A percentile compares a stretch with the other conserved stretches of the same genome.
phyloP scores from a whole-genome alignment of 495 filamentous ascomycete species.

The Penicillium dipodomyicola region DNA sequence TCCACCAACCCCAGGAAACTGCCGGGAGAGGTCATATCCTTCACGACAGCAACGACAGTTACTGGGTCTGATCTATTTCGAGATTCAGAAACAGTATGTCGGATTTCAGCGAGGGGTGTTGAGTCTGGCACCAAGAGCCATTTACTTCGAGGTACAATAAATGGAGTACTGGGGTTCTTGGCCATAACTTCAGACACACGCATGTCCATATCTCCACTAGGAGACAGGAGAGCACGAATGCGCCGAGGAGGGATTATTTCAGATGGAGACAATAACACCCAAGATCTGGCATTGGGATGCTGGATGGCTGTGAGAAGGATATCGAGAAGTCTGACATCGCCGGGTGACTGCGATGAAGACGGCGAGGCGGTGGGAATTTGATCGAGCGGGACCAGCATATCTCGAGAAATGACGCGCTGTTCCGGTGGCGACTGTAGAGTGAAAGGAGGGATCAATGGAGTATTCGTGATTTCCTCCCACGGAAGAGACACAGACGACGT shows the following conservation, averaged over 20 bases:
- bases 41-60: conserved; percentile 36
- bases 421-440: conserved; percentile 22
- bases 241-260: conserved; percentile 39
- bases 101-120: conserved; percentile 34
- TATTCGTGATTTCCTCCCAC: conserved; percentile 31
- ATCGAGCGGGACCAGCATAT: conserved; percentile 31
- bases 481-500: conserved; percentile 34
- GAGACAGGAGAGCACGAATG: conserved; percentile 36
- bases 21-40: conserved; percentile 23
- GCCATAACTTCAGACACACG: conserved; percentile 25
- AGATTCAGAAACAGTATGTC: conserved; percentile 25
- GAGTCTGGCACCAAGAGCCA: conserved; percentile 38
- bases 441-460: conserved; percentile 20
- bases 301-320: conserved; percentile 47
- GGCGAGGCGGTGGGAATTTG: conserved; percentile 42
- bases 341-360: conserved; percentile 31
- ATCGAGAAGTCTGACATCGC: conserved; percentile 37
- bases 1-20: conserved; percentile 39
- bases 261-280: conserved; percentile 39
- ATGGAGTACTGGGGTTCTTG: conserved; percentile 18
- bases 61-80: conserved; percentile 14
- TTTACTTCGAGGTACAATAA: conserved; percentile 26
- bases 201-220: conserved; percentile 35
- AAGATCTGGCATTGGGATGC: conserved; percentile 45
- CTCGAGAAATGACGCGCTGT: conserved; percentile 14